Evolutionary conservation across 1,139 yeast species (phyloP), one percentile per base, ranked within the genome.

Genomic region (Diutina sp.): DNA sequence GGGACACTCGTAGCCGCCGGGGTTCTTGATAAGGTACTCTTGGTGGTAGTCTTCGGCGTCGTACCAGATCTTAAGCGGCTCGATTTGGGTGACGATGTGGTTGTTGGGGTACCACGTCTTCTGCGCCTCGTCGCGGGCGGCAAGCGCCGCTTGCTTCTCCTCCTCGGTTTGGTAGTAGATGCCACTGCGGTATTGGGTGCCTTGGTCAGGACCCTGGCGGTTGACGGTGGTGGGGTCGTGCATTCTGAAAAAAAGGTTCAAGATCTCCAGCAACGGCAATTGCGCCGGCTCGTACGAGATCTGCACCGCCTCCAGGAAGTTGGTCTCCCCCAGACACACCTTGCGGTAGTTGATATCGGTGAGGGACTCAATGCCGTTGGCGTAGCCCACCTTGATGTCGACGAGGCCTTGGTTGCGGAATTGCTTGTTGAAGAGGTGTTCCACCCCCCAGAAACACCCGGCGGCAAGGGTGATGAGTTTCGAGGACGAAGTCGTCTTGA

Each of bases 31-130:
- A 65, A 91, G 75, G 68, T 93, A 93, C 60, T 79, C 66, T 67
- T 93, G 98, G 68, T 93, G 98, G 68, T 91, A 93, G 48, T 84
- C 90, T 70, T 93, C 99, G 21, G 98, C 98, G 66, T 91, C 97
- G 73, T 85, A 85, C 79, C 90, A 93, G 58, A 76, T 76, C 57
- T 75, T 69, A 57, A 89, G 78, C 16, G 89, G 87, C 64, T 82
- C 88, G 57, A 91, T 81, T 56, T 73, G 72, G 1, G 98, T 90
- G 56, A 75, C 87, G 67, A 60, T 73, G 70, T 56, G 67, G 59
- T 75, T 30, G 12, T 73, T 69, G 16, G 80, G 80, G 62, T 76
- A 77, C 77, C 77, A 77, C 38, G 64, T 67, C 55, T 66, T 66
- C 61, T 77, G 79, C 57, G 67, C 68, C 56, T 65, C 65, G 6